Base-by-base conservation (phyloP, 176 grass and related monocot genomes). In the Oryza australiensis region DNA sequence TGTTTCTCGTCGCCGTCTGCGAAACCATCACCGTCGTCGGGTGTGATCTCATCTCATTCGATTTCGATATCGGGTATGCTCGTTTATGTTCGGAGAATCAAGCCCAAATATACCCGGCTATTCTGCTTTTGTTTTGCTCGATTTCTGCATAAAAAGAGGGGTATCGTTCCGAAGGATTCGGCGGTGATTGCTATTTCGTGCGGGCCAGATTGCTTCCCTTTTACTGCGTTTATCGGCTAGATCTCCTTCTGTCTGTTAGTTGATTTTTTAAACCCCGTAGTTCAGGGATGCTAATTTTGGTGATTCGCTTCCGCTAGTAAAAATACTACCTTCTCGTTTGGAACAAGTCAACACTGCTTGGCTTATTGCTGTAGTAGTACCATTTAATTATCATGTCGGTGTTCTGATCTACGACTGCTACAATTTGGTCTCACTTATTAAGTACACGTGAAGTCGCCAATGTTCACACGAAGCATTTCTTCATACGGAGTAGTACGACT, bases 381-480 rank as follows among this genome's bases (percentile, higher is more conserved):
- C n/a, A n/a, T 63, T 70, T 32, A 65, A 80, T 71, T 16, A 9
- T 28, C 78, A 72, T 81, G 87, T 85, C 72, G 82, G 72, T 85
- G 82, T 66, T 23, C 33, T 41, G 12, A 64, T 85, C 72, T 63
- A 28, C 64, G 29, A 9, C 22, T 51, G 35, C 53, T 41, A 22
- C 7, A 3, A 11, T 3, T 64, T 0, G 3, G 45, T 69, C 60
- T 32, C 24, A 2, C 28, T 76, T 37, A 37, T 7, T 37, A n/a
- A n/a, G n/a, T 65, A 82, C 77, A 42, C 48, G 42, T 81, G 41
- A 24, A 80, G 68, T 33, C 43, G 42, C 41, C 38, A 35, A n/a
- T 1, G 51, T 64, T 86, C 69, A 51, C 72, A 27, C 26, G 7
- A 35, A 20, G 12, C 1, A 20, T 16, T 62, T 67, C 10, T 73